phyloP scores from a whole-genome alignment of 768 basidiomycete species.

The Amanita rimosa region DNA sequence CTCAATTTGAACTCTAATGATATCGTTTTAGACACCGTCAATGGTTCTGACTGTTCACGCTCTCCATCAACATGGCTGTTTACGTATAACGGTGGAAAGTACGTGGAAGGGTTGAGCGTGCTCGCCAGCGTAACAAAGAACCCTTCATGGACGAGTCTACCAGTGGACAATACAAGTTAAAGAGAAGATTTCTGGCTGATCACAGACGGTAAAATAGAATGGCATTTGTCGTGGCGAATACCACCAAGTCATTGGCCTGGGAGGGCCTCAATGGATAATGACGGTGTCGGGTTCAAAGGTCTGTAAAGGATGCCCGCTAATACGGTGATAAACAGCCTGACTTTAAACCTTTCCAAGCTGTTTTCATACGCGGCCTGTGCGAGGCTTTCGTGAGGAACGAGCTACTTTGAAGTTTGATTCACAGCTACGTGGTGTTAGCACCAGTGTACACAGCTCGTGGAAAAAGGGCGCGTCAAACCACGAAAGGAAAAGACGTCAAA shows the following conservation, averaged over 20 bases:
- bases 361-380: conserved; percentile 35
- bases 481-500: too few species aligned
- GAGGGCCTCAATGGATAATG: conserved; percentile 31
- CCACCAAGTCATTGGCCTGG: conserved; percentile 34
- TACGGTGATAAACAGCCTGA: neutral
- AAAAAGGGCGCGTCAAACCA: too few species aligned
- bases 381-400: conserved; percentile 32
- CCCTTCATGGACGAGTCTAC: conserved; percentile 29
- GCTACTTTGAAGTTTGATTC: conserved; percentile 27
- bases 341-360: conserved; percentile 9
- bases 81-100: conserved; percentile 46
- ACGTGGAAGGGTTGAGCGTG: conserved; percentile 38
- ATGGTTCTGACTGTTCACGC: conserved; percentile 33
- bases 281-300: conserved; percentile 45
- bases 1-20: conserved; percentile 30
- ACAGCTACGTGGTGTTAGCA: conserved; percentile 37
- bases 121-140: conserved; percentile 30
- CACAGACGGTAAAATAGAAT: neutral
- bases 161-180: conserved; percentile 9
- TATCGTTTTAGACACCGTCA: conserved; percentile 36
- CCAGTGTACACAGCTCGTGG: too few species aligned
- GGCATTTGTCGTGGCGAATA: conserved; percentile 6
- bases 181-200: neutral
- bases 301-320: neutral
- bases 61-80: conserved; percentile 35